These are phyloP conservation scores for Skeletonema costatum DNA, from an alignment of 108 stramenopile genomes.

Conservation along the genomic window DNA sequence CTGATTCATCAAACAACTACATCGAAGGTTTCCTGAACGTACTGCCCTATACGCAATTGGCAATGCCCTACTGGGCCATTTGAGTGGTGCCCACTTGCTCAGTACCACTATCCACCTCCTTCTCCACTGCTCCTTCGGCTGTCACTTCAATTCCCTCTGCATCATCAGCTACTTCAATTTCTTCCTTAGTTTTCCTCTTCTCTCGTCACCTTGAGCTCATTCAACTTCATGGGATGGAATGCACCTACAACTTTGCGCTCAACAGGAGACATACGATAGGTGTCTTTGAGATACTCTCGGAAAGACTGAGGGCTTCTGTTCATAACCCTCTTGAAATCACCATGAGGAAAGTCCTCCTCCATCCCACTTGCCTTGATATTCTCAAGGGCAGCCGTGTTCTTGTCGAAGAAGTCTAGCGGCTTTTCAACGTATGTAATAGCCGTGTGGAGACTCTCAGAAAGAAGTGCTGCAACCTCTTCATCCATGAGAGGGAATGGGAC, in stretches of 20 bases:
- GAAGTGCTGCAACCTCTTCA: constrained; percentile 38
- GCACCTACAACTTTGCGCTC: constrained; percentile 9
- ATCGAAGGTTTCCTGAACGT: not conserved
- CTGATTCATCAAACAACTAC: not conserved
- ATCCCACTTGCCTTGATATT: constrained; percentile 50
- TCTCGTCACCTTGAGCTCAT: not conserved
- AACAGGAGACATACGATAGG: constrained; percentile 23
- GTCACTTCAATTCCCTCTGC: not conserved
- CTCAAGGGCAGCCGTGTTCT: constrained; percentile 34
- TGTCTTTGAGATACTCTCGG: constrained; percentile 29
- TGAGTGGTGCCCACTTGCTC: not conserved
- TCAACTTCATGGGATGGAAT: not conserved
- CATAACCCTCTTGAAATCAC: constrained; percentile 35
- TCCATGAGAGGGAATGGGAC: constrained; percentile 44
- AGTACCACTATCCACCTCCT: not conserved
- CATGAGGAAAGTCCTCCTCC: constrained; percentile 38
- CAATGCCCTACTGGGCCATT: not conserved
- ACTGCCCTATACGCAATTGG: not conserved
- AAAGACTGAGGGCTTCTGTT: constrained; percentile 41
- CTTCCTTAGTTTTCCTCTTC: not conserved
- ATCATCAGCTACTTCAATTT: not conserved
- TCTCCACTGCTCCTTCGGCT: not conserved
- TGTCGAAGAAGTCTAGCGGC: constrained; percentile 24
- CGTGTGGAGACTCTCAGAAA: constrained; percentile 34
- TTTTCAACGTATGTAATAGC: constrained; percentile 44